These are phyloP conservation scores for Penicillium psychrofluorescens DNA, from an alignment of 495 filamentous ascomycete genomes.

Conservation along the genomic window DNA sequence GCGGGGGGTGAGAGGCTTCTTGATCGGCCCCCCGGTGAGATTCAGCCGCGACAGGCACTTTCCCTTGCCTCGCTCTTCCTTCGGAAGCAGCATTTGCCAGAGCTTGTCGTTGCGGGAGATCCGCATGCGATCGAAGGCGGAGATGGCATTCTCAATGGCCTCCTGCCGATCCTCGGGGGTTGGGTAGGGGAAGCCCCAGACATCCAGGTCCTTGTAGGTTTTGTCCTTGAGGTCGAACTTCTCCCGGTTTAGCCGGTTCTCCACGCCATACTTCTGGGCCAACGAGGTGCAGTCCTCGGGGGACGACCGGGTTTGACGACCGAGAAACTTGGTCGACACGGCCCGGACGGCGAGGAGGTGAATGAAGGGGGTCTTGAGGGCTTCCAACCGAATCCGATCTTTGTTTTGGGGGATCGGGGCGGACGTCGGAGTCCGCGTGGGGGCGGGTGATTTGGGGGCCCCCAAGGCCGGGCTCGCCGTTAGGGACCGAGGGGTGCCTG, in stretches of 20 bases:
- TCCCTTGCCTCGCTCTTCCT: slow-evolving; percentile 70
- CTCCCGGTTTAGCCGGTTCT: slow-evolving; percentile 51
- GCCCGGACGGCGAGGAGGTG: slow-evolving; percentile 64
- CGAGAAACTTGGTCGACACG: slow-evolving; percentile 49
- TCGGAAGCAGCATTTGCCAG: slow-evolving; percentile 74
- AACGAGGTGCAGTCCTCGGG: slow-evolving; percentile 50
- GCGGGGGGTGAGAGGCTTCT: slow-evolving; percentile 46
- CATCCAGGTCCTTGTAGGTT: slow-evolving; percentile 74
- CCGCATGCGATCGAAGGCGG: slow-evolving; percentile 70
- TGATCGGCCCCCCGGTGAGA: slow-evolving; percentile 48
- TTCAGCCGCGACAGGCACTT: slow-evolving; percentile 71
- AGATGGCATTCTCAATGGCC: slow-evolving; percentile 81
- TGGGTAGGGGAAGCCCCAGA: slow-evolving; percentile 69
- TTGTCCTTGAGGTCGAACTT: slow-evolving; percentile 65
- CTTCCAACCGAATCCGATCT: slow-evolving; percentile 45
- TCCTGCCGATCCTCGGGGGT: slow-evolving; percentile 60
- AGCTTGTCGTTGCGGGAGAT: slow-evolving; percentile 62
- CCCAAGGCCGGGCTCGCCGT: slow-evolving; percentile 58
- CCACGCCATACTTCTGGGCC: slow-evolving; percentile 48
- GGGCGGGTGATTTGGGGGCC: slow-evolving; percentile 35
- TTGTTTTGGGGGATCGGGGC: slow-evolving; percentile 48
- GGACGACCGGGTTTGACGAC: slow-evolving; percentile 46
- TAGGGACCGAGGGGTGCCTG: slow-evolving; percentile 47
- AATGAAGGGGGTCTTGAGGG: slow-evolving; percentile 52
- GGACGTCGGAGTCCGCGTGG: slow-evolving; percentile 33